Percentiles rank a stretch among this genome's conserved stretches.
Evolutionary conservation across 148 eudicot species (phyloP).

Genomic region (Camellia lanceoleosa): DNA sequence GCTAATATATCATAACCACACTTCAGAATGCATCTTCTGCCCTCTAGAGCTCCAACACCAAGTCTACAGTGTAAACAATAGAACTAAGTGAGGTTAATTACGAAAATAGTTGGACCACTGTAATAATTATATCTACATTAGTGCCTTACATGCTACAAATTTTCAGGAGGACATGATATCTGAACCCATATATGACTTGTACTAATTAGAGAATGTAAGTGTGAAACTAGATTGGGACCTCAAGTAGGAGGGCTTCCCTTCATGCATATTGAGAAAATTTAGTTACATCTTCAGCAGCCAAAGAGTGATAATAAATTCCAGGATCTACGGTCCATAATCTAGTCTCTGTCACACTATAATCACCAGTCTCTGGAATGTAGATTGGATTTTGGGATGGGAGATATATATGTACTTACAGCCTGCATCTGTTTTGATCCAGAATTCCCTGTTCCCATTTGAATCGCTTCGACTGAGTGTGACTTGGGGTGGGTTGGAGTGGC

Average conservation of each 20-base stretch:
- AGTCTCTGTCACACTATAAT: background rate
- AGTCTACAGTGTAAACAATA: slow-evolving; percentile 43
- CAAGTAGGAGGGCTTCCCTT: slow-evolving; percentile 3
- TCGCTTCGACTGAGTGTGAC: slow-evolving; percentile 27
- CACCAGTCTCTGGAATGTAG: too few relatives aligned
- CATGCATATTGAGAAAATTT: background rate
- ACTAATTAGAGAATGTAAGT: background rate
- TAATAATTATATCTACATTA: background rate
- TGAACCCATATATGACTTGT: background rate
- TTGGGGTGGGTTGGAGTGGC: slow-evolving; percentile 33
- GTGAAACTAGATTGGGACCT: background rate
- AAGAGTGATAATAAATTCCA: background rate
- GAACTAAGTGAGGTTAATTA: slow-evolving; percentile 11
- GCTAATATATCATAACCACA: background rate
- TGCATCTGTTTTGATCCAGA: slow-evolving; percentile 80
- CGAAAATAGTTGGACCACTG: background rate
- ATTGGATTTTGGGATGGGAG: background rate
- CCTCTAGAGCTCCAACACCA: slow-evolving; percentile 77
- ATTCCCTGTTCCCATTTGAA: slow-evolving; percentile 51
- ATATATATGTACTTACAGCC: slow-evolving; percentile 54
- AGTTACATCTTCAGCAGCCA: background rate
- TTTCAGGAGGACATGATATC: background rate
- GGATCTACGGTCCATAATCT: background rate
- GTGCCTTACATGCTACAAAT: background rate
- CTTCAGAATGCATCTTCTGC: slow-evolving; percentile 17